Evolutionary conservation across 2,329 filamentous ascomycete genomes (phyloP), one percentile per base, ranked within the genome.

Genomic region (Colletotrichum navitas): DNA sequence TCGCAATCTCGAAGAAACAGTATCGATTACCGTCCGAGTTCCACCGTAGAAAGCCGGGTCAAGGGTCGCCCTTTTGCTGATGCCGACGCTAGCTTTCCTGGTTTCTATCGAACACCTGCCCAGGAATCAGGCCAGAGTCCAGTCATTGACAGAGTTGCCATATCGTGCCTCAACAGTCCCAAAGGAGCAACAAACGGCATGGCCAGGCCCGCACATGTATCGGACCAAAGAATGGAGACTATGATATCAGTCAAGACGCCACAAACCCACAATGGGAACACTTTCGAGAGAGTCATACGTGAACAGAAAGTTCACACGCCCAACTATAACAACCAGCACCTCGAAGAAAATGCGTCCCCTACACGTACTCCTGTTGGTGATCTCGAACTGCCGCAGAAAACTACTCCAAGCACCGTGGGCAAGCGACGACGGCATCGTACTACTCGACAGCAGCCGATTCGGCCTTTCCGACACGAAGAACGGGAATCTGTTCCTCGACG

Each of bases 311-410:
- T 3, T 6, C 36, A 34, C 12, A 16, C 26, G 24, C 32, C 61
- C 43, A 18, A 7, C 8, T 7, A 41, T 12, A 41, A 32, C 6
- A 55, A 54, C 18, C 24, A 16, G 34, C 61, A 63, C 11, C 10
- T 32, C 11, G 21, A 34, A 29, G 7, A 8, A 52, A 14, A 29
- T 16, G 36, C 24, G 47, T 6, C 4, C 26, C 47, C 34, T n/a
- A 41, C 60, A 24, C 12, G 43, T 24, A 58, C 51, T 24, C 58
- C 52, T 18, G 29, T 73, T 41, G 39, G 49, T 26, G 63, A 71
- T 36, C 60, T 73, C 21, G 70, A 70, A 34, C 47, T 54, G 59
- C 65, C 59, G 5, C 63, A 39, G 29, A 58, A 14, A 36, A 39
- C 18, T 24, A 65, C 51, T 11, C 41, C 52, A 12, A 55, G n/a